Base-by-base conservation (phyloP, 1,284 basidiomycete genomes). In the Cryptococcus depauperatus region DNA sequence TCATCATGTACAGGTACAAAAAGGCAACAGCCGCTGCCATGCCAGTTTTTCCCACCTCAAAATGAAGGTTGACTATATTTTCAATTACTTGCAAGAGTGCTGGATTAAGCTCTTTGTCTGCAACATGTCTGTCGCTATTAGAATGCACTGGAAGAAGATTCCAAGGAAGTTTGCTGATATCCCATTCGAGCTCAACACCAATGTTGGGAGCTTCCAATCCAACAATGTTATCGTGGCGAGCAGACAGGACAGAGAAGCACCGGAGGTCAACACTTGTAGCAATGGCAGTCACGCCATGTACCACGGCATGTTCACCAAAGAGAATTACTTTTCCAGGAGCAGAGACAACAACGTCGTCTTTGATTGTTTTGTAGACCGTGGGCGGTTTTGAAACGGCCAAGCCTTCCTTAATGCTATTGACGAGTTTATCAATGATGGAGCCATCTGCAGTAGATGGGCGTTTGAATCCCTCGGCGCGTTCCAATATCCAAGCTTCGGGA, bases 231-330 rank as follows among this genome's bases (percentile, higher is more conserved):
- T 92, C 87, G 28, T 77, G 69, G 45, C 84, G 80, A 11, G 85
- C 83, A 8, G 82, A 80, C 33, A 84, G 77, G 43, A 89, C 78
- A 8, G 84, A 87, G 71, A 91, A 99, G 71, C 93, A 98, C 41
- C 95, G 84, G 48, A 98, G 80, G 66, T 93, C 89, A 26, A 98
- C 85, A 9, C 90, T 84, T 21, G 90, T 92, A 9, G 93, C 95
- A 41, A 99, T 80, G 5, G 95, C 95, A 48, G 91, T 95, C 44
- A 92, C 85, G 45, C 95, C 95, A 67, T 98, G 86, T 19, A 99
- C 95, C 43, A 99, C 95, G 14, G 95, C 95, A 71, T 99, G 95
- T 73, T 99, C 95, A 43, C 95, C 95, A 58, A 98, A 98, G 47
- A 99, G 71, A 57, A 99, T 98, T 52, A 98, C 87, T 70, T 99